Percentiles rank a stretch among this genome's conserved stretches.
Conservation (phyloP, 2,329 filamentous ascomycete genomes). For the Coniella vitis region DNA sequence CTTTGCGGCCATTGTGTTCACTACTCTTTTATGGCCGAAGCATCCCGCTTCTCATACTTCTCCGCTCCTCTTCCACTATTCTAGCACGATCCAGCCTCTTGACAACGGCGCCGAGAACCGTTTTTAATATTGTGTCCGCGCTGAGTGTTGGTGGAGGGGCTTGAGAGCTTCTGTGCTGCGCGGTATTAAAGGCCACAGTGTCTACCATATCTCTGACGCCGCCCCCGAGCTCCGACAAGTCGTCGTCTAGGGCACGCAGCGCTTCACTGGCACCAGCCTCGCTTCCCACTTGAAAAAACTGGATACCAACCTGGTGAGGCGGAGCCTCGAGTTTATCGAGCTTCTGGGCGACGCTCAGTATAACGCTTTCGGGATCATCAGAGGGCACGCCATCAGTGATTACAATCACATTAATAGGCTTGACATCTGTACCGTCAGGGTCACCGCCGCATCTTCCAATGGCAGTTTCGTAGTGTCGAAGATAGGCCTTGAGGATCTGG, state of each 20-base stretch:
- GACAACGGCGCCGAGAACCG: slow-evolving; percentile 72
- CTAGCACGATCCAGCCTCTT: slow-evolving; percentile 51
- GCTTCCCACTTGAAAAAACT: slow-evolving; percentile 91
- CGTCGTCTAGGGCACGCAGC: slow-evolving; percentile 70
- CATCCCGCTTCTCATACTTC: slow-evolving; percentile 12
- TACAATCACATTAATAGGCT: slow-evolving; percentile 85
- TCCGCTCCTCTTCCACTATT: slow-evolving; percentile 13
- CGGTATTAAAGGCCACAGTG: slow-evolving; percentile 64
- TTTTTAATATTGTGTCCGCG: slow-evolving; percentile 70
- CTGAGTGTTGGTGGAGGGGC: slow-evolving; percentile 38
- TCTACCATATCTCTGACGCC: slow-evolving; percentile 83
- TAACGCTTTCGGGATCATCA: slow-evolving; percentile 68
- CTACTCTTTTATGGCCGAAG: slow-evolving; percentile 7
- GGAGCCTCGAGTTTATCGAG: slow-evolving; percentile 65
- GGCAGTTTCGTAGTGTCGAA: slow-evolving; percentile 45
- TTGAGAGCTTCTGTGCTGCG: too few relatives aligned
- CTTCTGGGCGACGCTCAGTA: slow-evolving; percentile 60
- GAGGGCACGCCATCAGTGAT: slow-evolving; percentile 82
- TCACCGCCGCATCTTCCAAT: slow-evolving; percentile 27
- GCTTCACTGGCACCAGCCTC: slow-evolving; percentile 59
- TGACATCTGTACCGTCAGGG: slow-evolving; percentile 41
- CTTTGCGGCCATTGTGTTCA: neutral
- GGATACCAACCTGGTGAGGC: slow-evolving; percentile 79
- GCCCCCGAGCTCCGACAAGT: slow-evolving; percentile 45
- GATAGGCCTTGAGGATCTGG: slow-evolving; percentile 66